These are phyloP conservation scores for Triangularia verruculosa DNA, from an alignment of 2,329 filamentous ascomycete genomes.

Conservation along the genomic window DNA sequence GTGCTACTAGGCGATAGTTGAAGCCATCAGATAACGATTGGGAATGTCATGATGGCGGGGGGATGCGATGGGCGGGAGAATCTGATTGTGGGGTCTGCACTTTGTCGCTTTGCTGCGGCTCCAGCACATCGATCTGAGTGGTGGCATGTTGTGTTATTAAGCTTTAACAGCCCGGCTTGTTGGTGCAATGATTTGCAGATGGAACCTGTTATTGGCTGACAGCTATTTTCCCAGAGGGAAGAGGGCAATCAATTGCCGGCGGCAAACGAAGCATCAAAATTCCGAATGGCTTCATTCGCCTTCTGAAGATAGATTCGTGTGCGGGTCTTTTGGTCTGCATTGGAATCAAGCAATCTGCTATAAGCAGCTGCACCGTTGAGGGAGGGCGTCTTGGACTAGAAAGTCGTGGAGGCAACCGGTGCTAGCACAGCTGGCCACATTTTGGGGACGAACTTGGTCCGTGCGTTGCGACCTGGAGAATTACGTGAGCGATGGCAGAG, in stretches of 20 bases:
- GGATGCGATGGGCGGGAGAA: not conserved
- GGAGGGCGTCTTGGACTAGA: not conserved
- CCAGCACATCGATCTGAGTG: no score
- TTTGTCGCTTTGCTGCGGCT: no score
- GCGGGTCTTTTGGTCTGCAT: not conserved
- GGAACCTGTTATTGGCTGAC: not conserved
- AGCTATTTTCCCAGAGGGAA: not conserved
- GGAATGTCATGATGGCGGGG: not conserved
- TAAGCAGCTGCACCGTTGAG: not conserved
- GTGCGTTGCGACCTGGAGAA: not conserved
- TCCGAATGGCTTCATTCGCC: not conserved
- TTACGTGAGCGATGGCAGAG: not conserved
- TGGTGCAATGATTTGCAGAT: not conserved
- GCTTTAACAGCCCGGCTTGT: not conserved
- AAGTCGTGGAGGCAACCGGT: not conserved
- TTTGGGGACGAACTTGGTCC: not conserved
- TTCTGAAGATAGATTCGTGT: not conserved
- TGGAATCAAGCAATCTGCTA: not conserved
- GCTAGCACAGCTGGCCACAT: not conserved
- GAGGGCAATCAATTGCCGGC: not conserved
- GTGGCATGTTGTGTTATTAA: no score
- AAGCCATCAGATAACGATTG: not conserved
- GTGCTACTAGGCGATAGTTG: not conserved
- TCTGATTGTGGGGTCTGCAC: no score
- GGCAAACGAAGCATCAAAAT: not conserved